A percentile compares a stretch with the other conserved stretches of the same genome.
Conservation (phyloP, 2,329 filamentous ascomycete species). For the Ambrosiella beaveri region DNA sequence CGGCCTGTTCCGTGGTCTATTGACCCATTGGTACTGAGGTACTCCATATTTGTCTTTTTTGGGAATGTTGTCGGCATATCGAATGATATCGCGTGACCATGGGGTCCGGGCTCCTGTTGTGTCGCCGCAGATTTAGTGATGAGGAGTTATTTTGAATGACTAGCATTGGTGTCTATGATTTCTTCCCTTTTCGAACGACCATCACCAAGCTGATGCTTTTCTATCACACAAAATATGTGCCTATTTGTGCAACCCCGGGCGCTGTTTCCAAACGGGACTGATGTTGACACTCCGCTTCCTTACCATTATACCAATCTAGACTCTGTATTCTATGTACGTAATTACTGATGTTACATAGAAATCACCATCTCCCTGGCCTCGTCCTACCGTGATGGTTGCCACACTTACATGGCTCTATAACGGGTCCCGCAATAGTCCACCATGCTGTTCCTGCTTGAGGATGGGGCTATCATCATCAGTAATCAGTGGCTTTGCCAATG, state of each 20-base stretch:
- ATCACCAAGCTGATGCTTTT: neutral
- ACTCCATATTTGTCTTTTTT: neutral
- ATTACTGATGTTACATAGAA: too few relatives aligned
- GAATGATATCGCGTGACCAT: conserved; percentile 12
- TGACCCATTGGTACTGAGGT: neutral
- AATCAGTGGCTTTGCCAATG: neutral
- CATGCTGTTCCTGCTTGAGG: neutral
- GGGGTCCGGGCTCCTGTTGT: neutral
- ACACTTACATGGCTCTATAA: too few relatives aligned
- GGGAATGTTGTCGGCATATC: neutral
- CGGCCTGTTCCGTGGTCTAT: neutral
- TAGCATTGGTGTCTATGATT: neutral
- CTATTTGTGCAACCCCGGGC: too few relatives aligned
- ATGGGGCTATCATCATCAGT: neutral
- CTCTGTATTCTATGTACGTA: too few relatives aligned
- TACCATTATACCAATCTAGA: too few relatives aligned
- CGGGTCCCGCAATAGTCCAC: too few relatives aligned
- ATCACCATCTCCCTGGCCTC: too few relatives aligned
- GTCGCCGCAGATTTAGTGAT: neutral
- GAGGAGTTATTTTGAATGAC: neutral
- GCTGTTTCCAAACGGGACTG: too few relatives aligned
- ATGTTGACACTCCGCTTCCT: too few relatives aligned
- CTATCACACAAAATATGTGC: too few relatives aligned
- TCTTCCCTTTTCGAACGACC: neutral
- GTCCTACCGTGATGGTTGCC: too few relatives aligned